A percentile compares a stretch with the other conserved stretches of the same genome.
phyloP scores from a whole-genome alignment of 75 land plant species.

The Pseudotsuga menziesii region DNA sequence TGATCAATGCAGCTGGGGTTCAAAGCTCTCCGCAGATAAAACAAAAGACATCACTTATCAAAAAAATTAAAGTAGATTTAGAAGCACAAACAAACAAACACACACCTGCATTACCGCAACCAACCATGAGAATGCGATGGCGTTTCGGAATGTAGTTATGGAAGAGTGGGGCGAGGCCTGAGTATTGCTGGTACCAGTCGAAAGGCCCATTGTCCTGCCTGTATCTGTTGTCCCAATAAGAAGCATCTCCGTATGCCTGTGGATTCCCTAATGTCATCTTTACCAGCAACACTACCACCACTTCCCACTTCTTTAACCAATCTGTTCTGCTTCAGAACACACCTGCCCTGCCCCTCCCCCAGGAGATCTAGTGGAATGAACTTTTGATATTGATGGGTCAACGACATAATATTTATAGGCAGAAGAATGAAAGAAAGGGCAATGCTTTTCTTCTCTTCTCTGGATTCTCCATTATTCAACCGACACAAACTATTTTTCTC shows the following conservation, averaged over 20 bases:
- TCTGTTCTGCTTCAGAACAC: too few relatives aligned
- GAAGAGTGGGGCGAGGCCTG: constrained; percentile 56
- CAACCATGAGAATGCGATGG: constrained; percentile 66
- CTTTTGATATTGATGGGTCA: too few relatives aligned
- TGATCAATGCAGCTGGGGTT: background rate
- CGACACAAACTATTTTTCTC: too few relatives aligned
- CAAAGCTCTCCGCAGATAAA: background rate
- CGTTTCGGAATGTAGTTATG: constrained; percentile 47
- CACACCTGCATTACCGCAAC: constrained; percentile 87
- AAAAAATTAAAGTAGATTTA: background rate
- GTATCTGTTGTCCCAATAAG: constrained; percentile 91
- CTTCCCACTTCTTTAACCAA: too few relatives aligned
- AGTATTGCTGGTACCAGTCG: constrained; percentile 95
- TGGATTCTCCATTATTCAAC: too few relatives aligned
- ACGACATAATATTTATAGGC: too few relatives aligned
- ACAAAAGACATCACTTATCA: background rate
- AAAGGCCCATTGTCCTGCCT: constrained; percentile 52
- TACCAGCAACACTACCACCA: too few relatives aligned
- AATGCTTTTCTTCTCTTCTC: too few relatives aligned
- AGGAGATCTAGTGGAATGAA: too few relatives aligned
- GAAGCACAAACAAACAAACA: background rate
- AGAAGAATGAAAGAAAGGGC: too few relatives aligned
- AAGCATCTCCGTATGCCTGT: constrained; percentile 83
- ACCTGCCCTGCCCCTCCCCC: too few relatives aligned
- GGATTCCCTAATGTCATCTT: background rate